Conservation (phyloP, 371 early-diverging fungal species). For the Mortierella sp. region DNA sequence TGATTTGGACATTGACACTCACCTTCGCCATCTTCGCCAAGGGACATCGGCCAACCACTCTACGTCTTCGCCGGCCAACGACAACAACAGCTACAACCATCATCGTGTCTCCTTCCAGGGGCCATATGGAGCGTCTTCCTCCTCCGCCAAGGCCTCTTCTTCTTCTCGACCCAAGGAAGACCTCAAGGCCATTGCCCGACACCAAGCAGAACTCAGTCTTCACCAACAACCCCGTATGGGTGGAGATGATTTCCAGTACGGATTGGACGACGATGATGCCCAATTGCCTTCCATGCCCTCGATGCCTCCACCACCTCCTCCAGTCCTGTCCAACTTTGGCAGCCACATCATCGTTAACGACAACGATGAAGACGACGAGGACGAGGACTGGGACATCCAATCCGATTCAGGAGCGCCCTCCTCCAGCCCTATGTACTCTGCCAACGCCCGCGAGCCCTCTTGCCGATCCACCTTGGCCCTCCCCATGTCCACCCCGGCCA, state of each 20-base stretch:
- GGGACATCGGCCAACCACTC: neutral
- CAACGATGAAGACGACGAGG: slow-evolving; percentile 41
- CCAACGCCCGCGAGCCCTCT: slow-evolving; percentile 31
- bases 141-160: neutral
- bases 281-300: neutral
- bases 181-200: slow-evolving; percentile 38
- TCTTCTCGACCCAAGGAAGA: slow-evolving; percentile 27
- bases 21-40: neutral
- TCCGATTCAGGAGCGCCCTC: slow-evolving; percentile 52
- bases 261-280: neutral
- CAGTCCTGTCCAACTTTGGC: slow-evolving; percentile 2
- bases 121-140: neutral
- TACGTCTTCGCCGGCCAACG: neutral
- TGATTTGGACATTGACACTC: slow-evolving; percentile 19
- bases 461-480: slow-evolving; percentile 41
- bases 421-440: slow-evolving; percentile 53
- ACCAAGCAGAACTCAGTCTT: slow-evolving; percentile 39
- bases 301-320: neutral
- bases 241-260: neutral
- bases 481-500: slow-evolving; percentile 22
- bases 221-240: slow-evolving; percentile 1
- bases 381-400: slow-evolving; percentile 46
- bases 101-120: slow-evolving; percentile 34
- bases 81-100: neutral
- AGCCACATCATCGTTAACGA: neutral